Conservation (phyloP, 495 filamentous ascomycete species). For the Neurospora sp. region DNA sequence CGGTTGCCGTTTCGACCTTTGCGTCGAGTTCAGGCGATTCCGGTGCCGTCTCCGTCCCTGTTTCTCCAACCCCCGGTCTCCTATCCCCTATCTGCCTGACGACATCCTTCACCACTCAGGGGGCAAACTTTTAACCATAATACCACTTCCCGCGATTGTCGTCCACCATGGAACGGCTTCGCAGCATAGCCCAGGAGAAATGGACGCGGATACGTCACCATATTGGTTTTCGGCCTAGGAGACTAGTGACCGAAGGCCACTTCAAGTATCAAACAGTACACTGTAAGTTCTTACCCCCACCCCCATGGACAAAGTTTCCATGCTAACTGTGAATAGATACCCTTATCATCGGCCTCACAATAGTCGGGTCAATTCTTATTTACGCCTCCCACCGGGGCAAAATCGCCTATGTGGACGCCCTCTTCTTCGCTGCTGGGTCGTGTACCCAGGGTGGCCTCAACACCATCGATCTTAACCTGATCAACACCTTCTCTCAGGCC, state of each 20-base stretch:
- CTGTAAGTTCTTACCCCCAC: slow-evolving; percentile 41
- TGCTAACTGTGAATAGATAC: slow-evolving; percentile 44
- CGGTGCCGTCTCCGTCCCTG: not conserved
- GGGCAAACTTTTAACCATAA: not conserved
- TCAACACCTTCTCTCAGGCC: slow-evolving; percentile 70
- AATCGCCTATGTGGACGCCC: slow-evolving; percentile 75
- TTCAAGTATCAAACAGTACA: slow-evolving; percentile 83
- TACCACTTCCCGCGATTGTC: not conserved
- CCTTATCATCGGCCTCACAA: slow-evolving; percentile 60
- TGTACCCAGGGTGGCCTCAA: slow-evolving; percentile 91
- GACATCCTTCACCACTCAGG: not conserved
- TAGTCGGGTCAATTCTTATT: slow-evolving; percentile 69
- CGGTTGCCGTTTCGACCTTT: not conserved
- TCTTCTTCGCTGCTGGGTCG: slow-evolving; percentile 72
- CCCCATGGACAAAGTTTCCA: not conserved
- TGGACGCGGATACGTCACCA: not conserved
- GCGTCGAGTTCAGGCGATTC: not conserved
- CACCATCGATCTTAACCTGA: slow-evolving; percentile 64
- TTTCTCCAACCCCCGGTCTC: not conserved
- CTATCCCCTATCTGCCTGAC: not conserved
- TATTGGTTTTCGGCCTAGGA: not conserved
- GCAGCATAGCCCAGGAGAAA: not conserved
- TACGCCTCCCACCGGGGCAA: slow-evolving; percentile 44
- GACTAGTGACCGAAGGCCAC: slow-evolving; percentile 16
- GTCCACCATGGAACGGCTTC: not conserved